phyloP scores from a whole-genome alignment of 179 eudicot species.

The Silene noctiflora region DNA sequence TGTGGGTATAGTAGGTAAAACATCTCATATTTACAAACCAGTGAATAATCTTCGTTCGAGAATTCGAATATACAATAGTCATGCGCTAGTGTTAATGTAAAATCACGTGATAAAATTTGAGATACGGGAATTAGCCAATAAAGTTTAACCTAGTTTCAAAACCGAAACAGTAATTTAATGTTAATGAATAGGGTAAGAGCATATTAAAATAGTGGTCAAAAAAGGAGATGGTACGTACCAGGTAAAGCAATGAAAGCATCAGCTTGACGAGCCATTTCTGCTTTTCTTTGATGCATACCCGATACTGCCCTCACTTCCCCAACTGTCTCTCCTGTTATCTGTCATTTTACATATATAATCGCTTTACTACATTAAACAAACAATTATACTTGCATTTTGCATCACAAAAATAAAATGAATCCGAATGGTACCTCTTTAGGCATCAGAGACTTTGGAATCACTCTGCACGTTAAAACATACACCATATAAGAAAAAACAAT shows the following conservation, averaged over 20 bases:
- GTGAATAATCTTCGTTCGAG: no score
- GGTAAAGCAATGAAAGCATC: constrained; percentile 93
- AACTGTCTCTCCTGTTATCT: constrained; percentile 79
- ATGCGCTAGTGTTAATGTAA: no score
- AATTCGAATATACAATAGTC: no score
- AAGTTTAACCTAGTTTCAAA: no score
- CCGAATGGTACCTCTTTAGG: constrained; percentile 65
- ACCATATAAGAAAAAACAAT: no score
- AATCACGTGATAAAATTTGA: no score
- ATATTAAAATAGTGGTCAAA: no score
- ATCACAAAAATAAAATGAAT: background rate
- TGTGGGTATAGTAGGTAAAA: no score
- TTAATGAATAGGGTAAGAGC: background rate
- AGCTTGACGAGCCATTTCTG: constrained; percentile 84
- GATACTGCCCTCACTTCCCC: constrained; percentile 87
- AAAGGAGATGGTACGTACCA: constrained; percentile 43
- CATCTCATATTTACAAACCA: no score
- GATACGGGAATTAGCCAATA: no score
- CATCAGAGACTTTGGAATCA: constrained; percentile 93
- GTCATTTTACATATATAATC: background rate
- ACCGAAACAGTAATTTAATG: background rate
- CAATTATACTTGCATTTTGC: no score
- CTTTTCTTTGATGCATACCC: constrained; percentile 84
- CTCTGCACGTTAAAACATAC: constrained; percentile 45
- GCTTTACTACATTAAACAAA: no score